Evolutionary conservation across 2,329 filamentous ascomycete genomes (phyloP), one percentile per base, ranked within the genome.

Genomic region (Stagonosporopsis tanaceti): DNA sequence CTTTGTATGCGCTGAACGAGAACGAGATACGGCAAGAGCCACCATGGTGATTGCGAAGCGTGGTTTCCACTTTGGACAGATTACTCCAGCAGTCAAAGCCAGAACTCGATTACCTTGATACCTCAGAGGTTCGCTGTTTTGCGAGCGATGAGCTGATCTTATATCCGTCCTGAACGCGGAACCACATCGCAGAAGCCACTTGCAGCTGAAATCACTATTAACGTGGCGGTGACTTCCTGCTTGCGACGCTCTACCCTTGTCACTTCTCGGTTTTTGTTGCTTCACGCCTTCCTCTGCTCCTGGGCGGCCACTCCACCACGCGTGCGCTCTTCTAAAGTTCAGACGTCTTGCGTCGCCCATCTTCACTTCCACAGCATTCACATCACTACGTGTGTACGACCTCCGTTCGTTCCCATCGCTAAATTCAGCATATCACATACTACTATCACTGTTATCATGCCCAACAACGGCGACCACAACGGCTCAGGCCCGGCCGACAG

Each of bases 391-490:
- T 11, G 4, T 38, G 2, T 20, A 11, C 2, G 4, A 22, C 9
- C 5, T 38, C 8, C 20, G 9, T 11, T 22, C 11, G n/a, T 11
- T 17, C n/a, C 28, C 38, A 35, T 34, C 15, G 11, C 14, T 37
- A 52, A 22, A 12, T 22, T n/a, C 25, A 32, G n/a, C 9, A 20
- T 44, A 44, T 22, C 15, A 42, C 35, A 51, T 41, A 47, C 27
- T 6, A n/a, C 42, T 51, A 53, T 53, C 17, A 38, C 57, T 52
- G 35, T 45, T 9, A 51, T 20, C 28, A 66, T 66, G 64, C 44
- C 59, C 12, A 51, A 63, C 22, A 50, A 34, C 38, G 24, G 22
- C 27, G 47, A 20, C 22, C 22, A 47, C 38, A 11, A 34, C 17
- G 28, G 4, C 9, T 12, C 28, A 28, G 3, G 17, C 14, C 20